phyloP scores from a whole-genome alignment of 2,329 filamentous ascomycete species.

The Colletotrichum sp. region DNA sequence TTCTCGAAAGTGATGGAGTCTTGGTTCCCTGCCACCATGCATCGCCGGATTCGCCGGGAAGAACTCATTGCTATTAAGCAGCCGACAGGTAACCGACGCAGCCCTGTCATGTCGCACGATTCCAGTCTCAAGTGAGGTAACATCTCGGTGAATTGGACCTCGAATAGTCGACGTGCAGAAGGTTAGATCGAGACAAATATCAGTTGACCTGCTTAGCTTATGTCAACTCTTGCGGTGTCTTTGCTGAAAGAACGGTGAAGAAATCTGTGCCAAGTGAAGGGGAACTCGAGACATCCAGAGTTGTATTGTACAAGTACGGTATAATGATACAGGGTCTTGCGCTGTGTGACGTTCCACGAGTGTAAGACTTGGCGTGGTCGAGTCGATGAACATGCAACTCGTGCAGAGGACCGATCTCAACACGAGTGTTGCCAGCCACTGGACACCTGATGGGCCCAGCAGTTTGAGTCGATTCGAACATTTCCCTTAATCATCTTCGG shows the following conservation, averaged over 20 bases:
- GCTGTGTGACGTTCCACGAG: neutral
- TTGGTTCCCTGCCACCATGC: neutral
- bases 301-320: slow-evolving; percentile 4
- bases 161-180: neutral
- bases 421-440: neutral
- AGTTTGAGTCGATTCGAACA: neutral
- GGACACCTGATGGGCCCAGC: neutral
- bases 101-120: neutral
- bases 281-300: neutral
- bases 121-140: neutral
- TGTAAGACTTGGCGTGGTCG: neutral
- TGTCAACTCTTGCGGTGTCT: neutral
- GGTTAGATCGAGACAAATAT: neutral
- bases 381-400: neutral
- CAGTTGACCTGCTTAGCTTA: neutral
- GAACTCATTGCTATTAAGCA: neutral
- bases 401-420: neutral
- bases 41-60: neutral
- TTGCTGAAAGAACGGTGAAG: neutral
- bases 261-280: neutral
- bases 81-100: neutral
- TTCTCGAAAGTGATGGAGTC: neutral
- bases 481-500: neutral
- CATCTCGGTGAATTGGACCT: neutral
- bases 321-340: slow-evolving; percentile 9